Evolutionary conservation across 1,284 basidiomycete species (phyloP), one percentile per base, ranked within the genome.

Genomic region (Chondrostereum purpureum): DNA sequence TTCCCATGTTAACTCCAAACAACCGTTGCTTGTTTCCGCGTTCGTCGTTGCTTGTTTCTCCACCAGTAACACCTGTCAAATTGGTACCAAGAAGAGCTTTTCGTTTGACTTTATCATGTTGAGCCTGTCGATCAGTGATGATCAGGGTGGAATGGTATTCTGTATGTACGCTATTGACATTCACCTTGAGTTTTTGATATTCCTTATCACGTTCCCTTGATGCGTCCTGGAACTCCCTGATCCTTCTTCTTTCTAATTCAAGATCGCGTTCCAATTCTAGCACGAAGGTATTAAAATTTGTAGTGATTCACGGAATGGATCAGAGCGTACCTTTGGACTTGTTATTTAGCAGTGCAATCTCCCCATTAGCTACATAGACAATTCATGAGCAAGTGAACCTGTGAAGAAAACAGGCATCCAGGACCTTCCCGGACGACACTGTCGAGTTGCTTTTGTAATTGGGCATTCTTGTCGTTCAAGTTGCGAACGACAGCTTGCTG

Each of bases 181-280:
- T 20, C 38, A 78, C 88, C 70, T 90, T 90, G 42, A 92, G 75
- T 58, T 88, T 91, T 48, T 85, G 83, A 57, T 91, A 92, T 53
- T 91, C 89, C 55, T 86, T 89, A 53, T 90, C 88, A 54, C 81
- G 75, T 53, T 88, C 85, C 54, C 78, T 75, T 4, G 83, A 70
- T 1, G 75, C 66, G 33, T 92, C 88, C 56, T 88, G 85, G 14
- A 86, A 56, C 21, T 88, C 85, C 11, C 78, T 73, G 16, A 76
- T 69, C 56, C 82, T 87, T 13, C 86, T 73, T 13, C 83, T 74
- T 61, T 92, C 88, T 16, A 83, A 52, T 54, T 90, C 88, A 34
- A 91, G 69, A 52, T 91, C 89, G 21, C 78, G 78, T 59, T 88
- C 83, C 34, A 87, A 60, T 43, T 83, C 88, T 90, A 54, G 49